A percentile compares a stretch with the other conserved stretches of the same genome.
phyloP scores from a whole-genome alignment of 352 stramenopile genomes.

The Globisporangium nagaii region DNA sequence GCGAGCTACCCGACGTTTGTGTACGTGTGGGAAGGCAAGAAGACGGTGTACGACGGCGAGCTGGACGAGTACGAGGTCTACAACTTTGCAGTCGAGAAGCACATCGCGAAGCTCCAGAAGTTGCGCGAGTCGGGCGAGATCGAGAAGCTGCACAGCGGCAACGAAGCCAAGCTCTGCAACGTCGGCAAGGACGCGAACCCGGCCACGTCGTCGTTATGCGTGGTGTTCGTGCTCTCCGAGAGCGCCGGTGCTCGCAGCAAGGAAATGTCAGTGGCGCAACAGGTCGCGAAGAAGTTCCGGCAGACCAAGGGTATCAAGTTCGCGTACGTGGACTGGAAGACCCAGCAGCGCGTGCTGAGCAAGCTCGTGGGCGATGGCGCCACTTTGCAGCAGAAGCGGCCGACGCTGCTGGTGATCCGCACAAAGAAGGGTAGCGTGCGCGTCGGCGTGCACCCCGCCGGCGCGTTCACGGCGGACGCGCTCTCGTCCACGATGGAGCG shows the following conservation, averaged over 20 bases:
- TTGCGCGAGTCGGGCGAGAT: conserved; percentile 62
- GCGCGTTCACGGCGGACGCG: conserved; percentile 40
- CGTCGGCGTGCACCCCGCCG: conserved; percentile 27
- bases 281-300: conserved; percentile 62
- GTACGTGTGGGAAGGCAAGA: conserved; percentile 64
- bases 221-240: conserved; percentile 64
- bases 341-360: conserved; percentile 40
- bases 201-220: conserved; percentile 47
- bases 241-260: conserved; percentile 28
- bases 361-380: conserved; percentile 33
- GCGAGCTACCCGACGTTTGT: conserved; percentile 45
- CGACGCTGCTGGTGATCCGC: conserved; percentile 56
- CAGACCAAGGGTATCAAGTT: conserved; percentile 55
- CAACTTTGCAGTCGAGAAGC: conserved; percentile 81
- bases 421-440: conserved; percentile 65
- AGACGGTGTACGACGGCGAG: conserved; percentile 46
- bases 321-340: conserved; percentile 73
- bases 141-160: conserved; percentile 67
- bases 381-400: conserved; percentile 17
- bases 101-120: conserved; percentile 60
- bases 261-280: conserved; percentile 48
- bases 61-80: conserved; percentile 78
- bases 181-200: conserved; percentile 57
- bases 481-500: conserved; percentile 69
- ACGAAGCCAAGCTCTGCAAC: conserved; percentile 75